Conservation (phyloP, 495 filamentous ascomycete species). For the Cercophora sp. region DNA sequence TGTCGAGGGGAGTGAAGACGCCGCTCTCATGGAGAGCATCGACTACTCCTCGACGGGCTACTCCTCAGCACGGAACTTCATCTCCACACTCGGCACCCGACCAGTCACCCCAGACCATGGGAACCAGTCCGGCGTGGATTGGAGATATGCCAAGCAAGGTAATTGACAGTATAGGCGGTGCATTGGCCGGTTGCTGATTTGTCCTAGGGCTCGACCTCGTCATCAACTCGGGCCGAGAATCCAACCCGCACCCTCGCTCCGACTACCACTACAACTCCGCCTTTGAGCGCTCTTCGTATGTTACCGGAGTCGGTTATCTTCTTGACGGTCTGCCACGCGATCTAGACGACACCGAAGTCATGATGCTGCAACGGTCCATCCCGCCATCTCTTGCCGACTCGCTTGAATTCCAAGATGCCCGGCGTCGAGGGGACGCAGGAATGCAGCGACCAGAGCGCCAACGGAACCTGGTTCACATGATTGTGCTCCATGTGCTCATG, state of each 20-base stretch:
- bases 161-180: no score
- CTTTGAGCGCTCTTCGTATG: conserved; percentile 62
- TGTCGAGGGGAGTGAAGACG: neutral
- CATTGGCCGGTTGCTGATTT: no score
- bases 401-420: neutral
- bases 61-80: neutral
- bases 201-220: conserved; percentile 21
- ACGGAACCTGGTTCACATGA: conserved; percentile 10
- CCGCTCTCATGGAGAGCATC: neutral
- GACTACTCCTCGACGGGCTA: conserved; percentile 6
- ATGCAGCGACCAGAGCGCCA: neutral
- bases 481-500: conserved; percentile 9
- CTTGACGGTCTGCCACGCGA: conserved; percentile 61
- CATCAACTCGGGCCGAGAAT: conserved; percentile 11
- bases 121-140: conserved; percentile 16
- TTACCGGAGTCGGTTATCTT: conserved; percentile 62
- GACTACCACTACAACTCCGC: conserved; percentile 16
- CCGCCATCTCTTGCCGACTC: conserved; percentile 26
- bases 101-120: neutral
- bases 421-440: neutral
- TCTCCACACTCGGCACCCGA: neutral
- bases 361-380: conserved; percentile 44
- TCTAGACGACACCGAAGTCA: conserved; percentile 45
- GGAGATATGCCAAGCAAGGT: conserved; percentile 12
- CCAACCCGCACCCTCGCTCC: no score